Percentiles rank a stretch among this genome's conserved stretches.
Conservation (phyloP, 73 alveolate species). For the Paramecium biaurelia region DNA sequence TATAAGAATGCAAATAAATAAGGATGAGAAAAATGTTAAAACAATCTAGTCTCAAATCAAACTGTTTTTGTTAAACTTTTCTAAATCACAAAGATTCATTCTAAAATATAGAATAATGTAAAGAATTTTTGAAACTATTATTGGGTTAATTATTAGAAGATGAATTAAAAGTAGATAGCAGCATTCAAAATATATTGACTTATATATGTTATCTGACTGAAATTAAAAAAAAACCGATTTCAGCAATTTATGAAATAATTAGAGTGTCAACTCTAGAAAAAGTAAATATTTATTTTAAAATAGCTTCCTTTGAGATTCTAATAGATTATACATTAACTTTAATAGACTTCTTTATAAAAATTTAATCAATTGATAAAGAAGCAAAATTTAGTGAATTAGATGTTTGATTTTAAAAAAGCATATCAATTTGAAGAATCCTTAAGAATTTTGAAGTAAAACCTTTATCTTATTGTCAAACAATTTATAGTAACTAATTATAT, state of each 20-base stretch:
- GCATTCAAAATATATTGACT: background rate
- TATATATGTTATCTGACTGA: background rate
- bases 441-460: background rate
- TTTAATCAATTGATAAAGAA: background rate
- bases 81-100: background rate
- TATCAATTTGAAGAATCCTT: conserved; percentile 11
- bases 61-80: background rate
- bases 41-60: background rate
- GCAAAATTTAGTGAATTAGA: background rate
- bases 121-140: background rate
- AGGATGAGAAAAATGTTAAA: background rate
- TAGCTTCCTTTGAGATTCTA: background rate
- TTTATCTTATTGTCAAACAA: background rate
- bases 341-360: background rate
- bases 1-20: background rate
- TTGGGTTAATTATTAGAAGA: background rate
- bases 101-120: background rate
- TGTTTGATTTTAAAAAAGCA: background rate
- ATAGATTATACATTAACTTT: background rate
- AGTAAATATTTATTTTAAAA: background rate
- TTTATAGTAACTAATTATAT: background rate
- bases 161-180: background rate
- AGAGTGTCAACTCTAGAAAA: background rate
- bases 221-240: background rate
- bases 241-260: conserved; percentile 20